Conservation (phyloP, 2,329 filamentous ascomycete species). For the Sclerotinia trifoliorum region DNA sequence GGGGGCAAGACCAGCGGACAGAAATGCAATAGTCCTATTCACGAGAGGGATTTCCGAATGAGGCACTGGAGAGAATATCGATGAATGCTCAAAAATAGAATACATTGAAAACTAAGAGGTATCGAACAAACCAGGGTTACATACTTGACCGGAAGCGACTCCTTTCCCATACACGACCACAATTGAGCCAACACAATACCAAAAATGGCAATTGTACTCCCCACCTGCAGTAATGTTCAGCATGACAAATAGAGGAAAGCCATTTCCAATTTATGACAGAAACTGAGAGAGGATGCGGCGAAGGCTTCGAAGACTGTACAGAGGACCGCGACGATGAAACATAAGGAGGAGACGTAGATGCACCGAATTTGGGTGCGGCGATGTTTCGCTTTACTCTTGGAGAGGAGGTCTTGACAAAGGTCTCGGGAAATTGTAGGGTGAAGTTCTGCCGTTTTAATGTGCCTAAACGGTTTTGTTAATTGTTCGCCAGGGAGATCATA, state of each 20-base stretch:
- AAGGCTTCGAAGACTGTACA: constrained; percentile 56
- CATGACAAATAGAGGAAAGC: constrained; percentile 60
- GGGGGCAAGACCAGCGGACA: not conserved
- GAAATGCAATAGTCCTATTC: not conserved
- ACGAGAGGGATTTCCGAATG: not conserved
- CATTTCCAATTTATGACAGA: constrained; percentile 59
- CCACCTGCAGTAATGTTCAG: constrained; percentile 58
- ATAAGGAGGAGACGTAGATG: constrained; percentile 46
- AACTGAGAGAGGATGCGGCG: constrained; percentile 42
- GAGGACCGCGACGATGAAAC: constrained; percentile 47
- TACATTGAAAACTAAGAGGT: constrained; percentile 57
- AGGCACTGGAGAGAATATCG: no score
- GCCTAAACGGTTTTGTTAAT: not conserved
- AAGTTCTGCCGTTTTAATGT: not conserved
- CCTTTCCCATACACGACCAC: not conserved
- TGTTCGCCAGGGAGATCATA: not conserved
- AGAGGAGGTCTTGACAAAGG: not conserved
- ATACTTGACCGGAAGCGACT: constrained; percentile 52
- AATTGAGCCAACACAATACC: constrained; percentile 50
- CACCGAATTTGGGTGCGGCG: constrained; percentile 41
- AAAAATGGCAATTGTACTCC: constrained; percentile 55
- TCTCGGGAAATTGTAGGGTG: not conserved
- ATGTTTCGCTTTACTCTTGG: constrained; percentile 5
- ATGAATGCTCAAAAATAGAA: constrained; percentile 30
- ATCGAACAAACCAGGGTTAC: constrained; percentile 47